These are phyloP conservation scores for Pleurotus citrinopileatus DNA, from an alignment of 768 basidiomycete species.

Conservation along the genomic window DNA sequence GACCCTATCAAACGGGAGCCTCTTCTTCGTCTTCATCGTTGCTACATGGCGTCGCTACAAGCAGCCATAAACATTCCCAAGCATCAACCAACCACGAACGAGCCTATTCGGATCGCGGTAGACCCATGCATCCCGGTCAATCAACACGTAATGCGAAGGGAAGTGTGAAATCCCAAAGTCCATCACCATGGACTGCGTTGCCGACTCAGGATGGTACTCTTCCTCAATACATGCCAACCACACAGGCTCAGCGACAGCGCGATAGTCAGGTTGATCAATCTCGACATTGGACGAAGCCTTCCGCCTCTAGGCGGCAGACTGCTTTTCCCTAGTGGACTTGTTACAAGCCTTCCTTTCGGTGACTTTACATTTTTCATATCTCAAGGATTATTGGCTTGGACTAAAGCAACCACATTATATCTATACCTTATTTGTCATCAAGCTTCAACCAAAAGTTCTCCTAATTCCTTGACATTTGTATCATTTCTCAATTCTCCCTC, in stretches of 20 bases:
- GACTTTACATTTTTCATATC: conserved; percentile 1
- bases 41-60: background rate
- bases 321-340: background rate
- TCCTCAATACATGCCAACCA: conserved; percentile 1
- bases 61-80: background rate
- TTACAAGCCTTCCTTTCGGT: background rate
- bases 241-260: background rate
- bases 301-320: background rate
- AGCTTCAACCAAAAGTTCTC: conserved; percentile 1
- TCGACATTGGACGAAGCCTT: background rate
- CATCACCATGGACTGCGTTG: conserved; percentile 5
- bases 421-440: conserved; percentile 5
- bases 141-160: background rate
- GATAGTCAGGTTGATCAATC: background rate
- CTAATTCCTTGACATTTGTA: conserved; percentile 4
- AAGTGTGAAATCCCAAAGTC: background rate
- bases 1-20: background rate
- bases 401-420: conserved; percentile 6
- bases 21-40: conserved; percentile 1
- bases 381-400: conserved; percentile 6
- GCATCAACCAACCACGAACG: conserved; percentile 3
- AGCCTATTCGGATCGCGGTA: conserved; percentile 1
- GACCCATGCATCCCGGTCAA: background rate
- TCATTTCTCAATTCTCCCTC: background rate
- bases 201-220: conserved; percentile 1